Evolutionary conservation across 1,284 basidiomycete species (phyloP).

Genomic region (Thelephora terrestris): DNA sequence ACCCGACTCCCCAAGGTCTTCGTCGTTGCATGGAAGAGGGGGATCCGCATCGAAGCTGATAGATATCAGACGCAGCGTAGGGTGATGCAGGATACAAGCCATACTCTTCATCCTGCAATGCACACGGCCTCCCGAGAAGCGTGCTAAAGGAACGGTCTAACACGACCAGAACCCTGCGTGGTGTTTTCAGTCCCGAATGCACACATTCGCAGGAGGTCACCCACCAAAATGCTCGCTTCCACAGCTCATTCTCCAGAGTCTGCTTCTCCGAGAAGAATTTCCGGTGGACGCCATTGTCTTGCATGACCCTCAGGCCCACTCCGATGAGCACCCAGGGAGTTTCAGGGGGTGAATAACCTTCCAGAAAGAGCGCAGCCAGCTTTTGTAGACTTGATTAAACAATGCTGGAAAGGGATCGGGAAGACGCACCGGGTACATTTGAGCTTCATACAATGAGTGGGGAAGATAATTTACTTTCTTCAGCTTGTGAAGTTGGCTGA

Average conservation of each 20-base stretch:
- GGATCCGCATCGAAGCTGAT: constrained; percentile 36
- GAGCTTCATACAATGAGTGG: constrained; percentile 34
- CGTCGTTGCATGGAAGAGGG: constrained; percentile 41
- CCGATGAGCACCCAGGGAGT: constrained; percentile 36
- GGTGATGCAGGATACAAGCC: constrained; percentile 2
- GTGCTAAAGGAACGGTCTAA: constrained; percentile 29
- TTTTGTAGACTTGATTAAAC: constrained; percentile 13
- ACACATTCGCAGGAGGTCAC: constrained; percentile 1
- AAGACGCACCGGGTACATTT: constrained; percentile 20
- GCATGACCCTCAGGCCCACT: constrained; percentile 31
- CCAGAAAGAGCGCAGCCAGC: constrained; percentile 9
- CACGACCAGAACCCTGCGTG: constrained; percentile 19
- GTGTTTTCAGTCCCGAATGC: constrained; percentile 11
- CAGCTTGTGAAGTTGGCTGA: constrained; percentile 27
- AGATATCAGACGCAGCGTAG: constrained; percentile 1
- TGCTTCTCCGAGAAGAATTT: constrained; percentile 16
- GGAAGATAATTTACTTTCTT: constrained; percentile 13
- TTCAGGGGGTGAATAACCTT: constrained; percentile 25
- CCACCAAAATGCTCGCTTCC: constrained; percentile 43
- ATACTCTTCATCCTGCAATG: constrained; percentile 39
- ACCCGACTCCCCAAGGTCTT: constrained; percentile 30
- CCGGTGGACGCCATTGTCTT: constrained; percentile 26
- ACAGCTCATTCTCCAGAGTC: constrained; percentile 33
- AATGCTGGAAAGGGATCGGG: constrained; percentile 1
- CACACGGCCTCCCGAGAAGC: constrained; percentile 37